Evolutionary conservation across 805 yeast genomes (phyloP), one percentile per base, ranked within the genome.

Genomic region (Starmerella bacillaris): DNA sequence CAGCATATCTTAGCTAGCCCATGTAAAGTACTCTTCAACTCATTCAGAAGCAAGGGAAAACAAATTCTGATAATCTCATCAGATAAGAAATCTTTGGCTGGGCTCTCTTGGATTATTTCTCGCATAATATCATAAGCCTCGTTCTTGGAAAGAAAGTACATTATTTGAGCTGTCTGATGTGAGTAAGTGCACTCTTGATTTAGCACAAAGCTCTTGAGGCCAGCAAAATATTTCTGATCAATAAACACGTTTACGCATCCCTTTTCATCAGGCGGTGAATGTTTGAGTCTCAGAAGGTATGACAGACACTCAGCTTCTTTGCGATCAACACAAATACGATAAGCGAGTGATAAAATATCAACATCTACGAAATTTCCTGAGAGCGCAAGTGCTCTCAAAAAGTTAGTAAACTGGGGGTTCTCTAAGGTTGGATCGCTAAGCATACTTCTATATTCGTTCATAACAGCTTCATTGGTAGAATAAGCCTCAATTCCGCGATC

Each of bases 51-150:
- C 18, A 58, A 62, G 5, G 75, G 77, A 31, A 71, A 55, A 1
- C 72, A 61, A 15, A 46, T 42, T 6, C 53, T 47, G n/a, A 70
- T 63, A 2, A 74, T 46, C 9, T 54, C 55, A 4, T 65, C 62
- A n/a, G n/a, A n/a, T n/a, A n/a, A n/a, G n/a, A n/a, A n/a, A n/a
- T n/a, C n/a, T n/a, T n/a, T n/a, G n/a, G n/a, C n/a, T n/a, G n/a
- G n/a, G n/a, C n/a, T n/a, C n/a, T n/a, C n/a, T n/a, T n/a, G n/a
- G n/a, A n/a, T n/a, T n/a, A n/a, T n/a, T n/a, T n/a, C n/a, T n/a
- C n/a, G n/a, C 33, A 83, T 54, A 0, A 82, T 73, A 7, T 58
- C 63, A 18, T 76, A 50, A 11, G 74, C 63, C 11, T 71, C 72
- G 14, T 56, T 57, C 27, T 67, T 30, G 4, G 39, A 34, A 11